These are phyloP conservation scores for Malus sieversii DNA, from an alignment of 306 rosid genomes.

Conservation along the genomic window DNA sequence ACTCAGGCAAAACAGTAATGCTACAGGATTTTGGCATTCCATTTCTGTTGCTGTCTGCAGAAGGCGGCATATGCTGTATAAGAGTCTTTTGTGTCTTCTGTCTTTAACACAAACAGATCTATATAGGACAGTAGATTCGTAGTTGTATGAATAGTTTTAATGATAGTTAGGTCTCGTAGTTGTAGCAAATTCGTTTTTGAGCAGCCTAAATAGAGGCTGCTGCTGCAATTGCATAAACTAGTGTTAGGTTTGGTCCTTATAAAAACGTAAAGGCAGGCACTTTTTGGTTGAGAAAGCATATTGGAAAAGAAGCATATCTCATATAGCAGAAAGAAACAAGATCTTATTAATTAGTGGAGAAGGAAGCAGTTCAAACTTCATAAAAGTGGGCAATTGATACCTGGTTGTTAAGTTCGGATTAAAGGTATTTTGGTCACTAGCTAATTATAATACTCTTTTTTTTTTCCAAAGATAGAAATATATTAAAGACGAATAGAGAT, in stretches of 20 bases:
- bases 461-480: too few relatives aligned
- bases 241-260: neutral
- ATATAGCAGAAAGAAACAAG: neutral
- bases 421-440: neutral
- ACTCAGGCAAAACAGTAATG: neutral
- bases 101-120: neutral
- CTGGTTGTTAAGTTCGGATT: neutral
- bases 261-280: neutral
- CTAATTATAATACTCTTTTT: too few relatives aligned
- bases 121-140: neutral
- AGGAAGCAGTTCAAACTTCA: neutral
- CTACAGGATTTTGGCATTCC: neutral
- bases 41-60: neutral
- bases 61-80: neutral
- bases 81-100: neutral
- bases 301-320: neutral
- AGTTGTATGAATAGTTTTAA: neutral
- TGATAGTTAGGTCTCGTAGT: constrained; percentile 1
- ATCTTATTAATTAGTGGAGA: neutral
- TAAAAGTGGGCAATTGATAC: neutral
- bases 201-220: neutral
- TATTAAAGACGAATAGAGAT: too few relatives aligned
- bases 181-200: neutral
- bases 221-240: neutral
- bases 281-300: neutral